These are phyloP conservation scores for Arthrinium phaeospermum DNA, from an alignment of 2,329 filamentous ascomycete genomes.

Conservation along the genomic window DNA sequence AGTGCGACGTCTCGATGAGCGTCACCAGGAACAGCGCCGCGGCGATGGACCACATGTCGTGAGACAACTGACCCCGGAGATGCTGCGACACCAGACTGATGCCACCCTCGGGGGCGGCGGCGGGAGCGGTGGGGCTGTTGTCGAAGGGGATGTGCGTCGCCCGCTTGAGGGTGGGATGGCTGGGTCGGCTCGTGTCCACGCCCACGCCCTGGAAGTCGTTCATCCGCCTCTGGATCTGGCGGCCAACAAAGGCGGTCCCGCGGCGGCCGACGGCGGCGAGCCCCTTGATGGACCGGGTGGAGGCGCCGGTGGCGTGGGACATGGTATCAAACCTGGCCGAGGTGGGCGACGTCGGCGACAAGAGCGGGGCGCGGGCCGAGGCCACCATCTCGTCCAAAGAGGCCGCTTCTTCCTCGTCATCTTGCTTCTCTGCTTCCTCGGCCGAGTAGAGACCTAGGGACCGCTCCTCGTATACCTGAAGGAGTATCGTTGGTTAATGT, in stretches of 20 bases:
- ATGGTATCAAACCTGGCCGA: background rate
- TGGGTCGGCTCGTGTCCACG: constrained; percentile 19
- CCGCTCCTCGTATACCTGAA: constrained; percentile 61
- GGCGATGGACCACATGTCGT: constrained; percentile 97
- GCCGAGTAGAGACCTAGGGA: constrained; percentile 54
- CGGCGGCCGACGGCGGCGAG: constrained; percentile 19
- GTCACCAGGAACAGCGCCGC: constrained; percentile 90
- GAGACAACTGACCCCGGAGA: constrained; percentile 90
- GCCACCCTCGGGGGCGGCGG: constrained; percentile 18
- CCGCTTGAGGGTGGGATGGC: constrained; percentile 25
- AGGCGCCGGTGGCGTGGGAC: constrained; percentile 18
- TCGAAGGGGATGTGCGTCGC: constrained; percentile 27
- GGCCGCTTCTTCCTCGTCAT: constrained; percentile 26
- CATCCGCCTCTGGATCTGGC: constrained; percentile 28
- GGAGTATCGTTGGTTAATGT: background rate
- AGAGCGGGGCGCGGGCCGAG: background rate
- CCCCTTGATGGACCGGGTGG: constrained; percentile 19
- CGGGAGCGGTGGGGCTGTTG: constrained; percentile 11
- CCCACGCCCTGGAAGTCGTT: constrained; percentile 33
- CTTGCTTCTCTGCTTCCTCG: constrained; percentile 26
- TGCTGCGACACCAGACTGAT: constrained; percentile 51
- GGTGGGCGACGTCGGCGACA: constrained; percentile 18
- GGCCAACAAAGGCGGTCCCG: constrained; percentile 22
- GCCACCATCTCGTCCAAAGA: constrained; percentile 12
- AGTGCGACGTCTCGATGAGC: constrained; percentile 76